phyloP scores from a whole-genome alignment of 2,329 filamentous ascomycete species.

The Verticillium tricorpus region DNA sequence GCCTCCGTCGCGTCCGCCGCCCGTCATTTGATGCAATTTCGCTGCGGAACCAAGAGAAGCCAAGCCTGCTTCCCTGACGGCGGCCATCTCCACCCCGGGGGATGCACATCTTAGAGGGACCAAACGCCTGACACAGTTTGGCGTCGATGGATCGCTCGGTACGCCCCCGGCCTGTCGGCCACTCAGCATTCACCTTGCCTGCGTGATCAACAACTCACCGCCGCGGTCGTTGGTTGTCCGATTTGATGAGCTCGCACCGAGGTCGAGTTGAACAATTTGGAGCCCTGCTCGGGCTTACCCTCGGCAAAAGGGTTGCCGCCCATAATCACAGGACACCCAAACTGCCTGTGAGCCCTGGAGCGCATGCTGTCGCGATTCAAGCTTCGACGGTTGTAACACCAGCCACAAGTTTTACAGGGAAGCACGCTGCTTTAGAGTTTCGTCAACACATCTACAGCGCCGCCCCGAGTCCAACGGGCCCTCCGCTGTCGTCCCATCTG shows the following conservation, averaged over 20 bases:
- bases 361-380: not conserved
- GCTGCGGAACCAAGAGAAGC: slow-evolving; percentile 8
- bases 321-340: not conserved
- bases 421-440: slow-evolving; percentile 12
- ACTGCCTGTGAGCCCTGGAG: not conserved
- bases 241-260: not conserved
- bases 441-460: slow-evolving; percentile 1
- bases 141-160: not conserved
- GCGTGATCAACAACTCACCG: not conserved
- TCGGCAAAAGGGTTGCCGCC: not conserved
- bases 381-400: not conserved
- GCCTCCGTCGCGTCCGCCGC: slow-evolving; percentile 8
- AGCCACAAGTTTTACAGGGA: slow-evolving; percentile 2
- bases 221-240: not conserved
- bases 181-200: not conserved
- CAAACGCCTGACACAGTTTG: not conserved
- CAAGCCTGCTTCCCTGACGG: slow-evolving; percentile 5
- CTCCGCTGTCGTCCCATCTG: slow-evolving; percentile 7
- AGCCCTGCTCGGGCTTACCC: not conserved
- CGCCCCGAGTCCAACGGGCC: not conserved
- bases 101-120: not conserved
- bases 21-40: slow-evolving; percentile 12
- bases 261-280: not conserved
- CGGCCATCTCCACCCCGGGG: not conserved
- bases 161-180: not conserved